Conservation (phyloP, 768 basidiomycete species). For the Crepidotus variabilis region DNA sequence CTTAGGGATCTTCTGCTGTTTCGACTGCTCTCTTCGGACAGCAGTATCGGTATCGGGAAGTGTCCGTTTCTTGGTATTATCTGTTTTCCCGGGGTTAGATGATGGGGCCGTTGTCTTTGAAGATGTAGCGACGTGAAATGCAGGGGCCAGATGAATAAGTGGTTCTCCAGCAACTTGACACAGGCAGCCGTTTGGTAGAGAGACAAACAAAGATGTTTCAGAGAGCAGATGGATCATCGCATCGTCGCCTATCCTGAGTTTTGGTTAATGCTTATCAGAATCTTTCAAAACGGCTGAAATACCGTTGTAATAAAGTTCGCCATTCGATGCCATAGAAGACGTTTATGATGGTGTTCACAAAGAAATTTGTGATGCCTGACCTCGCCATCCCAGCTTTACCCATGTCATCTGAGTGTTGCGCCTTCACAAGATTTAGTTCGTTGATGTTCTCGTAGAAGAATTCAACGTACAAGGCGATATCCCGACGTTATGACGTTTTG, state of each 20-base stretch:
- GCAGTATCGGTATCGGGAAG: not conserved
- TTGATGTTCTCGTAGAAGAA: not conserved
- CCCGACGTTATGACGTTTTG: conserved; percentile 65
- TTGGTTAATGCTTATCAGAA: not conserved
- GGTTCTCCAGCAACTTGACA: conserved; percentile 81
- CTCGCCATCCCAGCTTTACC: conserved; percentile 36
- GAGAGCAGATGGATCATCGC: conserved; percentile 77
- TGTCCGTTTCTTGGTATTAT: not conserved
- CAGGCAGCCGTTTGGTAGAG: conserved; percentile 79
- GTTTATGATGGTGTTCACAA: conserved; percentile 73
- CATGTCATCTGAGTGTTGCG: conserved; percentile 29
- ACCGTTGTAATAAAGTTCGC: conserved; percentile 64
- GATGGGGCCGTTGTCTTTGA: too few species aligned
- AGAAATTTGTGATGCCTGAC: conserved; percentile 50
- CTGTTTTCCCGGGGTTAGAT: too few species aligned
- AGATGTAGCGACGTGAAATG: not conserved
- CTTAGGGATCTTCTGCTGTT: too few species aligned
- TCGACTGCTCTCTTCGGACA: too few species aligned
- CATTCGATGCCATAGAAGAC: conserved; percentile 64
- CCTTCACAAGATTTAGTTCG: conserved; percentile 14
- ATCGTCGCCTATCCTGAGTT: conserved; percentile 67
- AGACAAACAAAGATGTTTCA: conserved; percentile 68
- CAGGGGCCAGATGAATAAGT: conserved; percentile 33
- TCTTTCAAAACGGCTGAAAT: conserved; percentile 6
- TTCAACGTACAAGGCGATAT: conserved; percentile 52